Percentiles rank a stretch among this genome's conserved stretches.
These are phyloP conservation scores for Coccinonectria pachysandricola DNA, from an alignment of 2,329 filamentous ascomycete species.

Conservation along the genomic window DNA sequence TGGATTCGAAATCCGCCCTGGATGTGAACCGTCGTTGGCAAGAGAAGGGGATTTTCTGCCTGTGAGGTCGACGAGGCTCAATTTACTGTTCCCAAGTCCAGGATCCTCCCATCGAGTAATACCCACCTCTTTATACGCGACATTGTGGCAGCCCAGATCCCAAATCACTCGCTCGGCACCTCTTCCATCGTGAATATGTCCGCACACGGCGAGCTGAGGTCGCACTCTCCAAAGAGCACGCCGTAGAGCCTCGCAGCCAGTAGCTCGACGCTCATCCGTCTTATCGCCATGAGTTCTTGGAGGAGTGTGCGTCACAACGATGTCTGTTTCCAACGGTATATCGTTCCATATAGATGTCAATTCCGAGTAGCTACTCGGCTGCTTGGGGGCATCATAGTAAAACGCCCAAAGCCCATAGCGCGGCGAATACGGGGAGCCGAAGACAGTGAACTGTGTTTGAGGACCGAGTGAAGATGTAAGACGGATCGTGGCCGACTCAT, in stretches of 20 bases:
- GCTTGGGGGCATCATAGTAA: conserved; percentile 37
- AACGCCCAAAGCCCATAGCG: conserved; percentile 54
- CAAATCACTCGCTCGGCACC: conserved; percentile 55
- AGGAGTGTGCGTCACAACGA: conserved; percentile 64
- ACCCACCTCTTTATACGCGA: conserved; percentile 33
- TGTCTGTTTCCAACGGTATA: conserved; percentile 51
- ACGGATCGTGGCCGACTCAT: conserved; percentile 42
- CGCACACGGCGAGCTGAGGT: conserved; percentile 57
- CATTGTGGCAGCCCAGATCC: conserved; percentile 33
- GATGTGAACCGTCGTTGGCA: conserved; percentile 35
- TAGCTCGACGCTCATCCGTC: conserved; percentile 24
- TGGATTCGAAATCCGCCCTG: too few relatives aligned
- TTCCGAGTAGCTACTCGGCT: conserved; percentile 8
- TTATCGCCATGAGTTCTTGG: conserved; percentile 50
- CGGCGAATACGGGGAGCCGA: conserved; percentile 61
- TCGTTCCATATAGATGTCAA: conserved; percentile 43
- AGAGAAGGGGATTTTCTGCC: conserved; percentile 29
- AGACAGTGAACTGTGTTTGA: conserved; percentile 52
- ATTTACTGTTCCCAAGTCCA: conserved; percentile 42
- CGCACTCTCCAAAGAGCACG: conserved; percentile 48
- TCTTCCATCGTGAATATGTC: conserved; percentile 60
- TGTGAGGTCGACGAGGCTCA: conserved; percentile 54
- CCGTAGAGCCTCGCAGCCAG: conserved; percentile 52
- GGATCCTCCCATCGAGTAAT: conserved; percentile 49
- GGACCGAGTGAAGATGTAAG: conserved; percentile 46